Evolutionary conservation across 768 basidiomycete genomes (phyloP).

Genomic region (Suillus weaverae): DNA sequence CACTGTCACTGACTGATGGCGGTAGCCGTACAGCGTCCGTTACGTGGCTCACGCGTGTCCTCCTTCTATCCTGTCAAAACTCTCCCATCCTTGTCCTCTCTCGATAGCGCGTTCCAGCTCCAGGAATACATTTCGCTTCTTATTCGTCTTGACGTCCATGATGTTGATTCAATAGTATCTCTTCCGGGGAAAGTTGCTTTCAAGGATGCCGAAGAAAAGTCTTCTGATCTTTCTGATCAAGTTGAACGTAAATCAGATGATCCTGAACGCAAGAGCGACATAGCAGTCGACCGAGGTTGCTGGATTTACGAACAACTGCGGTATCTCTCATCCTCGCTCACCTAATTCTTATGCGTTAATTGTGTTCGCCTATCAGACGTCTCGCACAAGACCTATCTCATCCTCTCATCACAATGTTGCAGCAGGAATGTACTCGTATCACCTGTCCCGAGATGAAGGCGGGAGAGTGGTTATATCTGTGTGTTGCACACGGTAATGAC

Average conservation of each 20-base stretch:
- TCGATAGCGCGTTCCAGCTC: conserved; percentile 92
- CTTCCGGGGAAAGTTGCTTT: conserved; percentile 56
- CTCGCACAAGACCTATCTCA: conserved; percentile 86
- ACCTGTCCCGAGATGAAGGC: conserved; percentile 98
- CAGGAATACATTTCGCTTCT: conserved; percentile 93
- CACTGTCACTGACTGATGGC: conserved; percentile 27
- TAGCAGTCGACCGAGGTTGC: conserved; percentile 74
- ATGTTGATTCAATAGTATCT: conserved; percentile 78
- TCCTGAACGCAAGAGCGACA: conserved; percentile 40
- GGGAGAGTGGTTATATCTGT: conserved; percentile 97
- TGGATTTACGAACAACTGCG: conserved; percentile 79
- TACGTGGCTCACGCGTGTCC: conserved; percentile 75
- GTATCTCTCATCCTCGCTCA: conserved; percentile 29
- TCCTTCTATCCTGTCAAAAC: conserved; percentile 77
- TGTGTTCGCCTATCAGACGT: conserved; percentile 47
- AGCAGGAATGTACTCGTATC: conserved; percentile 81
- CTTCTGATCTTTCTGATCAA: conserved; percentile 25
- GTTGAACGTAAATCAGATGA: conserved; percentile 34
- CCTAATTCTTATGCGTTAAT: conserved; percentile 3
- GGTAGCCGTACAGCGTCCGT: conserved; percentile 57
- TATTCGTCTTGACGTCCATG: conserved; percentile 83
- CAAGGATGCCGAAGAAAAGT: conserved; percentile 28
- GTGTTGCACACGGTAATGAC: conserved; percentile 91
- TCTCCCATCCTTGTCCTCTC: conserved; percentile 64
- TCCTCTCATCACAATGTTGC: conserved; percentile 80